Base-by-base conservation (phyloP, 345 rosid genomes). In the Corchorus capsularis region DNA sequence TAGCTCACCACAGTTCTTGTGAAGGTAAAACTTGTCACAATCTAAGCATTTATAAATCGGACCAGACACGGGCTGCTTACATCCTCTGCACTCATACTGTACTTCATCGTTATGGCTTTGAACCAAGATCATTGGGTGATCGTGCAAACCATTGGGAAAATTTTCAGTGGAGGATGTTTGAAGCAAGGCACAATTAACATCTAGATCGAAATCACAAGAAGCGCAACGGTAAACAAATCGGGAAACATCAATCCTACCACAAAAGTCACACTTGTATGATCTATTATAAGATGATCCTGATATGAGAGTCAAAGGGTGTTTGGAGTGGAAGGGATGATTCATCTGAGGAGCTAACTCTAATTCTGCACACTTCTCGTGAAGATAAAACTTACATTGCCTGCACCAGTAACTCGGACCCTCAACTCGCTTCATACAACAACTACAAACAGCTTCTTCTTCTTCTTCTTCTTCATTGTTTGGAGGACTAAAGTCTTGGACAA, bases 241-340 rank as follows among this genome's bases (percentile, higher is more conserved):
- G 15, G 0, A 0, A 0, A 2, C 1, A 4, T 0, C 5, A 22
- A 12, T 0, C 8, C 27, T 27, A 1, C 0, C 2, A 27, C 53
- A 73, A 3, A 62, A 46, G 45, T 3, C 0, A 49, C 56, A 73
- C 0, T 0, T 0, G 22, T 16, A 70, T 15, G 0, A 17, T 0
- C 0, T 0, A 8, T 72, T 4, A 27, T 27, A 0, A 27, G 16
- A 17, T 46, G 41, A 11, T 17, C 60, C 16, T 16, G 54, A 43
- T 7, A 43, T 11, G n/a, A 73, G 69, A 8, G 14, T 27, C 0
- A 73, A 14, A 61, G 5, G 59, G 27, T 73, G 69, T 5, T 59
- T 6, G 5, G 43, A 17, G 32, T 73, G 68, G 43, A 73, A 46
- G 4, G 56, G 43, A 59, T 72, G 67, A 27, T 8, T 4, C 8